A percentile compares a stretch with the other conserved stretches of the same genome.
These are phyloP conservation scores for Komagataea norvegica DNA, from an alignment of 1,139 yeast genomes.

Conservation along the genomic window DNA sequence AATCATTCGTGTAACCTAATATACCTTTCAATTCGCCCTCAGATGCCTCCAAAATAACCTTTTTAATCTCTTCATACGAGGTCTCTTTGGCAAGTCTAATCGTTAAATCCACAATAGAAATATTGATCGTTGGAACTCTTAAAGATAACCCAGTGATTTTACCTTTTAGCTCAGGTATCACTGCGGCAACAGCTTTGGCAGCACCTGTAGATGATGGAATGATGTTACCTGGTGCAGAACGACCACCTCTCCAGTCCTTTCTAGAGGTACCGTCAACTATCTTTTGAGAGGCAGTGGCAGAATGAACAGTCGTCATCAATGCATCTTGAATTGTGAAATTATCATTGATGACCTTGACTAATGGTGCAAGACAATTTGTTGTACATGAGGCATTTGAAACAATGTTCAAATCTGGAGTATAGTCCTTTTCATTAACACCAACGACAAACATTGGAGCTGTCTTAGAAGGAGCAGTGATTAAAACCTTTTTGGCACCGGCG, in stretches of 20 bases:
- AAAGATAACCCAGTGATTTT: slow-evolving; percentile 86
- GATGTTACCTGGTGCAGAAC: slow-evolving; percentile 89
- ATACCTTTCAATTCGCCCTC: slow-evolving; percentile 71
- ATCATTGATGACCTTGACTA: slow-evolving; percentile 79
- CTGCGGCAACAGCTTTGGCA: slow-evolving; percentile 90
- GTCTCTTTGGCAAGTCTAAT: slow-evolving; percentile 65
- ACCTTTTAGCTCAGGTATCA: slow-evolving; percentile 80
- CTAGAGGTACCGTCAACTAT: slow-evolving; percentile 92
- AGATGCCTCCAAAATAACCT: slow-evolving; percentile 64
- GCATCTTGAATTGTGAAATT: slow-evolving; percentile 79
- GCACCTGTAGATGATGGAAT: slow-evolving; percentile 91
- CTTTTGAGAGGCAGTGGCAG: slow-evolving; percentile 86
- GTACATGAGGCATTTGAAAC: slow-evolving; percentile 87
- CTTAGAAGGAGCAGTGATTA: slow-evolving; percentile 81
- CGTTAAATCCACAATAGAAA: slow-evolving; percentile 73
- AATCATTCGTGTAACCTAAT: slow-evolving; percentile 80
- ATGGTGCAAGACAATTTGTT: slow-evolving; percentile 87
- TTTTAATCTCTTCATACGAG: slow-evolving; percentile 73
- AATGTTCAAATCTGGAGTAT: slow-evolving; percentile 65
- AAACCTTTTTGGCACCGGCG: slow-evolving; percentile 86
- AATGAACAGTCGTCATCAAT: slow-evolving; percentile 87
- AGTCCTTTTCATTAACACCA: slow-evolving; percentile 77
- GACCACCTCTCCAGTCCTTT: slow-evolving; percentile 95
- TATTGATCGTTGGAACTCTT: slow-evolving; percentile 88
- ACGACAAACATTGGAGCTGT: slow-evolving; percentile 89